Conservation (phyloP, 768 basidiomycete species). For the Coprinellus aureogranulatus region DNA sequence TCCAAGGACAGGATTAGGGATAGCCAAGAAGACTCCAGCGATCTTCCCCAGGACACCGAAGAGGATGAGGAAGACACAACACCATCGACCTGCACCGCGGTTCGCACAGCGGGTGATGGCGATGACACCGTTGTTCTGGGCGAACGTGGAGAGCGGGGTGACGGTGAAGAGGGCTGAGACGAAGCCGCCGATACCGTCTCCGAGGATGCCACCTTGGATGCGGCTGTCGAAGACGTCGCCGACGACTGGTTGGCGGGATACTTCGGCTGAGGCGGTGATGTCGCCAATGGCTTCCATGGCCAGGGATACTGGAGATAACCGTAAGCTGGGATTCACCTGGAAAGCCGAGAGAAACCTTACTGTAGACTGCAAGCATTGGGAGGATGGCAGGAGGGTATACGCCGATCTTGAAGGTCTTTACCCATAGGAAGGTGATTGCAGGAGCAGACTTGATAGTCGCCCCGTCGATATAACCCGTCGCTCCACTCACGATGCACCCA, state of each 20-base stretch:
- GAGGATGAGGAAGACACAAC: constrained; percentile 74
- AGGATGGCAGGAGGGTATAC: constrained; percentile 71
- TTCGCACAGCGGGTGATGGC: constrained; percentile 84
- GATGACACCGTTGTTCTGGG: constrained; percentile 83
- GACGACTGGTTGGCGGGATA: constrained; percentile 69
- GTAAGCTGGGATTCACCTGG: background rate
- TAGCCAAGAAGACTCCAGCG: constrained; percentile 80
- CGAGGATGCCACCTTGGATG: constrained; percentile 79
- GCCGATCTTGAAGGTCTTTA: constrained; percentile 70
- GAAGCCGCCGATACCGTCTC: constrained; percentile 80
- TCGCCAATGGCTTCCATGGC: constrained; percentile 88
- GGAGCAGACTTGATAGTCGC: constrained; percentile 66
- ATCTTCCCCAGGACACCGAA: constrained; percentile 81
- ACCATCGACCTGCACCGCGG: constrained; percentile 74
- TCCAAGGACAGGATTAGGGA: constrained; percentile 79
- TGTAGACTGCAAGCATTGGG: constrained; percentile 41
- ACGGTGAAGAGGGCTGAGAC: constrained; percentile 79
- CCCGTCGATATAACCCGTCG: constrained; percentile 72
- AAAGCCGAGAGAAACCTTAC: constrained; percentile 12
- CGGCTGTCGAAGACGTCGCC: constrained; percentile 78
- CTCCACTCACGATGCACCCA: constrained; percentile 80
- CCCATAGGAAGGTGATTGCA: constrained; percentile 82
- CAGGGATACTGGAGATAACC: constrained; percentile 48
- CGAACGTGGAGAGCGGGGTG: constrained; percentile 76
- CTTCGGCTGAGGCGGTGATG: constrained; percentile 79